Base-by-base conservation (phyloP, 2,329 filamentous ascomycete species). In the Zopfia rhizophila region DNA sequence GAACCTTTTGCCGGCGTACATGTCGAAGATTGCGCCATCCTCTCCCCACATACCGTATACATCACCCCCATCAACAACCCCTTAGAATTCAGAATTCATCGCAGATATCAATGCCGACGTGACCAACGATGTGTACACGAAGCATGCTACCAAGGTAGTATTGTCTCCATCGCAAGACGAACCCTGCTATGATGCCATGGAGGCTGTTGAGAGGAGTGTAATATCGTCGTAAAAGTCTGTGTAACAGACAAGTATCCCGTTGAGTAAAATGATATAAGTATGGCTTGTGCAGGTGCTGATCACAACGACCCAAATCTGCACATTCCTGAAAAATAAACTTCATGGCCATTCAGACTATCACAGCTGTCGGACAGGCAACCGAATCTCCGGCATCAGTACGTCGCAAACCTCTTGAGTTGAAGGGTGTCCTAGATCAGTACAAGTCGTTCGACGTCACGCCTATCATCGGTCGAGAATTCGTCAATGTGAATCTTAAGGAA, bases 371-470 rank as follows among this genome's bases (percentile, higher is more conserved):
- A 8, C 44, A 54, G 16, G 28, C 16, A 5, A 38, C 43, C 11
- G 24, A 49, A 19, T 25, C 45, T 13, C 38, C 46, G 28, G 27
- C 49, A 3, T 35, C 44, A 21, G 44, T 46, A 12, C 38, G 45
- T 16, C 53, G 49, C 7, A 45, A 57, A 29, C 64, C 32, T 45
- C 61, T 39, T 30, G 76, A 79, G 62, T 67, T 77, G 3, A 78
- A 75, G 2, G 82, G 82, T 0, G 75, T 66, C 1, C 72, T 85
- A 0, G 76, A 84, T 27, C 46, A 73, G 8, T 82, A 78, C 49
- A 75, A 83, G 50, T 75, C 75, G 2, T 82, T 84, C 44, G 84
- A 87, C 19, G 72, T 82, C 2, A 87, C 85, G 1, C 84, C 84
- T 0, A 70, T 80, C 33, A 86, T 88, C 46, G 85, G 85, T 10